Percentiles rank a stretch among this genome's conserved stretches.
These are phyloP conservation scores for Lignosus rhinocerotis DNA, from an alignment of 1,284 basidiomycete species.

Conservation along the genomic window DNA sequence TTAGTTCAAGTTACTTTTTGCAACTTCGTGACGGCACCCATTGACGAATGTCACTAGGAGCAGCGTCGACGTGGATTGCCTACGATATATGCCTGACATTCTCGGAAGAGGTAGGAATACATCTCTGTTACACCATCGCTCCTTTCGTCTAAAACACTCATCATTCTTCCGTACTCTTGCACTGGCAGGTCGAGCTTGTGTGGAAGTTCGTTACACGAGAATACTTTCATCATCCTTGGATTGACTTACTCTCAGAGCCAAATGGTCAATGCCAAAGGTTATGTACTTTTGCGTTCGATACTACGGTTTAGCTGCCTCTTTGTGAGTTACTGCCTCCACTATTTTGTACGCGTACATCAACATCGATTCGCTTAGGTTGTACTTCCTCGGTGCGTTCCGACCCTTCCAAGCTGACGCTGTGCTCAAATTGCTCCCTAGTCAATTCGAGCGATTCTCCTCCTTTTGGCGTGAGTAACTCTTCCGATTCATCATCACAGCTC, in stretches of 20 bases:
- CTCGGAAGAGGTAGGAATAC: conserved; percentile 1
- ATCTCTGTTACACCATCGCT: too few relatives aligned
- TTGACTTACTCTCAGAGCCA: not conserved
- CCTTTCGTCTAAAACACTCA: not conserved
- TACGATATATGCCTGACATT: conserved; percentile 10
- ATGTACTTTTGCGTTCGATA: conserved; percentile 9
- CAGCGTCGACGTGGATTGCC: conserved; percentile 7
- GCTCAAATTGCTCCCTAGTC: not conserved
- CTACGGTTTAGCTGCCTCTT: conserved; percentile 4
- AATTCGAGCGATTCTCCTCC: not conserved
- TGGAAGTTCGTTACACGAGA: not conserved
- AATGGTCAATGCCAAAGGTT: conserved; percentile 5
- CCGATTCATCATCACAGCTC: not conserved
- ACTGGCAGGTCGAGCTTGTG: conserved; percentile 2
- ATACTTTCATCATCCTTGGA: not conserved
- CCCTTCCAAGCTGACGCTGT: not conserved
- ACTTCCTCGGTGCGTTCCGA: not conserved
- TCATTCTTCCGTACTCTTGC: not conserved
- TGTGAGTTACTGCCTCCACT: not conserved
- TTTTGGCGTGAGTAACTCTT: not conserved
- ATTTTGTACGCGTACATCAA: not conserved
- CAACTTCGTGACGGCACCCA: not conserved
- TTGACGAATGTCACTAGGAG: not conserved
- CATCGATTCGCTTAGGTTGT: not conserved
- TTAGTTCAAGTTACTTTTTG: not conserved